Conservation (phyloP, 179 eudicot species). For the Silene vulgaris region DNA sequence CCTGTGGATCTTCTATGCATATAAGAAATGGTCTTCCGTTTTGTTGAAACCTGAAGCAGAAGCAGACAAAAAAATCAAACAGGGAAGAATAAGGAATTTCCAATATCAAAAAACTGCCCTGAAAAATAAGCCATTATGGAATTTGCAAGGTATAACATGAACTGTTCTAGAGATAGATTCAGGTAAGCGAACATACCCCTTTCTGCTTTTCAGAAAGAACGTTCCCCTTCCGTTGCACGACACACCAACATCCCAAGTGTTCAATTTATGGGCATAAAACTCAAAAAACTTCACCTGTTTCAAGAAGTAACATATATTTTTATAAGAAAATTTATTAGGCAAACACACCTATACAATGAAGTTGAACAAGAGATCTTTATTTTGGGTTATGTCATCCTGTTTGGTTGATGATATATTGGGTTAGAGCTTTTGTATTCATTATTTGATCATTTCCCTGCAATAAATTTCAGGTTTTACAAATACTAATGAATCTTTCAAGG, state of each 20-base stretch:
- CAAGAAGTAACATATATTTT: conserved; percentile 13
- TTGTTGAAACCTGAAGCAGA: conserved; percentile 45
- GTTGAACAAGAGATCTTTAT: background rate
- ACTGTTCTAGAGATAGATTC: background rate
- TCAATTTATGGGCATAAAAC: conserved; percentile 77
- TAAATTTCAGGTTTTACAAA: background rate
- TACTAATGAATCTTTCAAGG: too few species aligned
- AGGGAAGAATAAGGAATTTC: background rate
- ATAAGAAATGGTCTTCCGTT: conserved; percentile 56
- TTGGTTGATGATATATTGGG: background rate
- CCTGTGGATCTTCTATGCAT: conserved; percentile 94
- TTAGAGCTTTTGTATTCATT: background rate
- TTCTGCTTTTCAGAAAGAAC: conserved; percentile 63
- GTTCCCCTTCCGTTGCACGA: conserved; percentile 74
- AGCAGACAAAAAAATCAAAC: conserved; percentile 12
- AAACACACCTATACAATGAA: background rate
- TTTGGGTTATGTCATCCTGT: background rate
- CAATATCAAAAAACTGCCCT: background rate
- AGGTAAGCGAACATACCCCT: conserved; percentile 46
- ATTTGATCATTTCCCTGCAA: background rate
- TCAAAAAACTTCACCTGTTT: conserved; percentile 80
- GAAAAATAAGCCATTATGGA: background rate
- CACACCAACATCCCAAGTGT: conserved; percentile 81
- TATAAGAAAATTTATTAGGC: background rate
- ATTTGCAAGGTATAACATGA: conserved; percentile 12